These are phyloP conservation scores for Myrica gale DNA, from an alignment of 306 rosid species.

Conservation along the genomic window DNA sequence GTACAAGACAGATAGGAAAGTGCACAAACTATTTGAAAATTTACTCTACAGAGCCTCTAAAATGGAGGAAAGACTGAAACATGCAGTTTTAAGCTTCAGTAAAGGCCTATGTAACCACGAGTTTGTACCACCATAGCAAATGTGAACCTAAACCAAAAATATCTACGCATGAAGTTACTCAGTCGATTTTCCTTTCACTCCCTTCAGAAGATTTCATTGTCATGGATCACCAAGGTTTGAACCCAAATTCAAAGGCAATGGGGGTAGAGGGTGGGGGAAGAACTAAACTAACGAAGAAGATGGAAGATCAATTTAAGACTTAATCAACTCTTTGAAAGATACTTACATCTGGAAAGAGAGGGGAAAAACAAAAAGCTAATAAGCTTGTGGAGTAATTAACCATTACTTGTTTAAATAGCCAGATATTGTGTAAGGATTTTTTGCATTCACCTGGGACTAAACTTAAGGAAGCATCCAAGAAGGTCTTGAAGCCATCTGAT, in stretches of 20 bases:
- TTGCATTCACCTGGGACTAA: background rate
- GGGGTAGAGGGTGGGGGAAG: background rate
- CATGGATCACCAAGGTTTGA: background rate
- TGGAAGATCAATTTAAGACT: background rate
- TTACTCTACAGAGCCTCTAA: background rate
- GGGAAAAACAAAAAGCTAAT: background rate
- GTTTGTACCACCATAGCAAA: background rate
- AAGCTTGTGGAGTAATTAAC: background rate
- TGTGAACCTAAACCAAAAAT: background rate
- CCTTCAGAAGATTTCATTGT: background rate
- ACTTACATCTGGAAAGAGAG: background rate
- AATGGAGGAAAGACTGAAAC: background rate
- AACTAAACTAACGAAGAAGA: background rate
- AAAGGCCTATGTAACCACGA: background rate
- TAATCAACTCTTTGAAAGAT: background rate
- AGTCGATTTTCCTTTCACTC: background rate
- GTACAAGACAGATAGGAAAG: background rate
- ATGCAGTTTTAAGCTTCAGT: background rate
- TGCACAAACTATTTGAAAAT: background rate
- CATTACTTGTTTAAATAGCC: background rate
- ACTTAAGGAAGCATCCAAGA: background rate
- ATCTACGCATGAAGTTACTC: background rate
- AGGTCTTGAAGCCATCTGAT: background rate
- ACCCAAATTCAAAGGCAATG: background rate
- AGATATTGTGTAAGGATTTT: background rate